Evolutionary conservation across 1,284 basidiomycete species (phyloP).

Genomic region (Meira nashicola): DNA sequence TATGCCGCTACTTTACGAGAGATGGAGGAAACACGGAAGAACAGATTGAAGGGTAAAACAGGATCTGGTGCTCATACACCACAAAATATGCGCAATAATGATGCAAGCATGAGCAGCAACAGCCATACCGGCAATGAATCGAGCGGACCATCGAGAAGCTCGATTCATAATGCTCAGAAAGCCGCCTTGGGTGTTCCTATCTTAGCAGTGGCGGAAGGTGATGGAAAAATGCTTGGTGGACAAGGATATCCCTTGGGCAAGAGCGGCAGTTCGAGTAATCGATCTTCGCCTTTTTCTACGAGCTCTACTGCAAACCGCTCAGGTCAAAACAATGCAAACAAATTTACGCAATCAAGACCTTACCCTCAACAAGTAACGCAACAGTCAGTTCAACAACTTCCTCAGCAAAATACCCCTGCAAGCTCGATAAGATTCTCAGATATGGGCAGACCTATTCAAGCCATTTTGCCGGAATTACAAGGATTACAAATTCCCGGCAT

Average conservation of each 20-base stretch:
- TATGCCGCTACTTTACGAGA: slow-evolving; percentile 32
- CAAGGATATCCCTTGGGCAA: slow-evolving; percentile 5
- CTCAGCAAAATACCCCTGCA: too few relatives aligned
- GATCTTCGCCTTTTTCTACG: not conserved
- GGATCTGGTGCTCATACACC: slow-evolving; percentile 11
- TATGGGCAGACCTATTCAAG: too few relatives aligned
- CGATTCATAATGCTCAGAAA: slow-evolving; percentile 3
- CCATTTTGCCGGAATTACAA: too few relatives aligned
- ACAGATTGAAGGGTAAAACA: slow-evolving; percentile 24
- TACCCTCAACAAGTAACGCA: too few relatives aligned
- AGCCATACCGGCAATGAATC: not conserved
- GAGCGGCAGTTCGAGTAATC: not conserved
- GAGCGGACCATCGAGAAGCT: slow-evolving; percentile 17
- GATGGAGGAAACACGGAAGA: slow-evolving; percentile 5
- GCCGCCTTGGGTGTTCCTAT: not conserved
- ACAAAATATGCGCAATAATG: not conserved
- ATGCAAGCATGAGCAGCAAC: not conserved
- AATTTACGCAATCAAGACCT: too few relatives aligned
- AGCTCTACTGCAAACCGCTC: not conserved
- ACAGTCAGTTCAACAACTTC: too few relatives aligned
- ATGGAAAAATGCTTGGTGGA: slow-evolving; percentile 8
- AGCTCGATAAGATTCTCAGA: too few relatives aligned
- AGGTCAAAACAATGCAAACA: too few relatives aligned
- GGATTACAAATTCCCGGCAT: too few relatives aligned
- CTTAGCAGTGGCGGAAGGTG: slow-evolving; percentile 2